phyloP scores from a whole-genome alignment of 352 stramenopile genomes.

The Globisporangium viniferum region DNA sequence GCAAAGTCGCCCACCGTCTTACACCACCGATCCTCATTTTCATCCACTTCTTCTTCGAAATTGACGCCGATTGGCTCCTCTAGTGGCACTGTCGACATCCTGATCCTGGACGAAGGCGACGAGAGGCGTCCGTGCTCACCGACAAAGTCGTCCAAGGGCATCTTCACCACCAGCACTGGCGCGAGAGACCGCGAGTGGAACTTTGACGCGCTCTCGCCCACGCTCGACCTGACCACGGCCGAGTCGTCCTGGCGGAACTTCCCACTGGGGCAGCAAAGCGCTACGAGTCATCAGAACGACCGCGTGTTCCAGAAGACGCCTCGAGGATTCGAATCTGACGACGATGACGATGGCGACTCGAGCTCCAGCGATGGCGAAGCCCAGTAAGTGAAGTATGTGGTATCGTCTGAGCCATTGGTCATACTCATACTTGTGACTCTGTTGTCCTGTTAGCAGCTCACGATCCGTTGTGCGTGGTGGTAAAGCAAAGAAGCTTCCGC shows the following conservation, averaged over 20 bases:
- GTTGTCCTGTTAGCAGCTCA: not conserved
- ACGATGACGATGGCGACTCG: constrained; percentile 17
- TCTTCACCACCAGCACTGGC: constrained; percentile 31
- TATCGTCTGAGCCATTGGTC: not conserved
- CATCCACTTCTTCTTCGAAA: constrained; percentile 13
- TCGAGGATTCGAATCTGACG: constrained; percentile 9
- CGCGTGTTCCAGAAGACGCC: constrained; percentile 27
- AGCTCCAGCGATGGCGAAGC: constrained; percentile 55
- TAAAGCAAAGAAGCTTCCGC: constrained; percentile 20
- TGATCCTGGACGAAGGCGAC: constrained; percentile 53
- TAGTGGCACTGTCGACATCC: constrained; percentile 39
- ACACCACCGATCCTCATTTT: constrained; percentile 13
- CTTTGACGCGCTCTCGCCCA: constrained; percentile 50
- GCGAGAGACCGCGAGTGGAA: constrained; percentile 48
- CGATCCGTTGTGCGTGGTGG: not conserved
- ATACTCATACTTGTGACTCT: not conserved
- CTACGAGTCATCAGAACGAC: constrained; percentile 32
- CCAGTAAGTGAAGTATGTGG: constrained; percentile 30
- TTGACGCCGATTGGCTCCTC: not conserved
- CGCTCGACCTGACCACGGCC: constrained; percentile 43
- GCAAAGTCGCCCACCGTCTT: constrained; percentile 1
- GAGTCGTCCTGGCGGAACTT: constrained; percentile 28
- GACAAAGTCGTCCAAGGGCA: constrained; percentile 43
- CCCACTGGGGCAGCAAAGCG: constrained; percentile 14
- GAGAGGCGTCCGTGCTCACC: constrained; percentile 43